Conservation (phyloP, 2,329 filamentous ascomycete species). For the Cladophialophora immunda region DNA sequence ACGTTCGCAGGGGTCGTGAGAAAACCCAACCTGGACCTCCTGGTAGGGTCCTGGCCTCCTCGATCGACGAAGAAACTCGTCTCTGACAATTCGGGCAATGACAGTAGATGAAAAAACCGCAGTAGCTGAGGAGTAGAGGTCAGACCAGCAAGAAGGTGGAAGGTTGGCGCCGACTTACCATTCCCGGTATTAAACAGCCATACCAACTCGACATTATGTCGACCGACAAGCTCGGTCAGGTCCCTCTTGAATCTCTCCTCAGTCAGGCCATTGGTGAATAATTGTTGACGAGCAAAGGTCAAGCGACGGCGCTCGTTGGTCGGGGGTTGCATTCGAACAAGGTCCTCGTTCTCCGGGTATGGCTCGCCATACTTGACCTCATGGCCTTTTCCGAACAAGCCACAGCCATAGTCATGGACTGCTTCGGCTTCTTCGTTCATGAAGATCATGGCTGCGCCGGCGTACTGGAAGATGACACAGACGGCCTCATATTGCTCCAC, state of each 20-base stretch:
- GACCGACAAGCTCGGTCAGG: slow-evolving; percentile 45
- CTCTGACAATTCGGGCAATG: slow-evolving; percentile 47
- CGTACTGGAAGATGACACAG: slow-evolving; percentile 51
- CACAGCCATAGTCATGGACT: slow-evolving; percentile 43
- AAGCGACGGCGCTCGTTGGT: slow-evolving; percentile 52
- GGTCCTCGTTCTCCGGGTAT: slow-evolving; percentile 47
- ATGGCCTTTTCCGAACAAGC: slow-evolving; percentile 47
- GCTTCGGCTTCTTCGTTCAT: slow-evolving; percentile 45
- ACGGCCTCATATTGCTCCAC: slow-evolving; percentile 44
- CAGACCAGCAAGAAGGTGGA: slow-evolving; percentile 12
- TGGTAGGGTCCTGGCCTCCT: slow-evolving; percentile 43
- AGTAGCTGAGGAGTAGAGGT: slow-evolving; percentile 44
- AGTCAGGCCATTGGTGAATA: slow-evolving; percentile 48
- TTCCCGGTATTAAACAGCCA: slow-evolving; percentile 56
- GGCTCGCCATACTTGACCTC: slow-evolving; percentile 44
- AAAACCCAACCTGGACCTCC: slow-evolving; percentile 48
- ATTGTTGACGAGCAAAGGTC: slow-evolving; percentile 50
- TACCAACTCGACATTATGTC: slow-evolving; percentile 50
- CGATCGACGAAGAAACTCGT: slow-evolving; percentile 46
- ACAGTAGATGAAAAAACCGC: slow-evolving; percentile 49
- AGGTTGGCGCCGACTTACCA: slow-evolving; percentile 44
- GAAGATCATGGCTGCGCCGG: slow-evolving; percentile 48
- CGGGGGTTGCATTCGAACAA: slow-evolving; percentile 48
- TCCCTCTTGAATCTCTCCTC: slow-evolving; percentile 48
- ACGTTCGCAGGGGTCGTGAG: slow-evolving; percentile 53